phyloP scores from a whole-genome alignment of 345 rosid species.

The Hibiscus mutabilis region DNA sequence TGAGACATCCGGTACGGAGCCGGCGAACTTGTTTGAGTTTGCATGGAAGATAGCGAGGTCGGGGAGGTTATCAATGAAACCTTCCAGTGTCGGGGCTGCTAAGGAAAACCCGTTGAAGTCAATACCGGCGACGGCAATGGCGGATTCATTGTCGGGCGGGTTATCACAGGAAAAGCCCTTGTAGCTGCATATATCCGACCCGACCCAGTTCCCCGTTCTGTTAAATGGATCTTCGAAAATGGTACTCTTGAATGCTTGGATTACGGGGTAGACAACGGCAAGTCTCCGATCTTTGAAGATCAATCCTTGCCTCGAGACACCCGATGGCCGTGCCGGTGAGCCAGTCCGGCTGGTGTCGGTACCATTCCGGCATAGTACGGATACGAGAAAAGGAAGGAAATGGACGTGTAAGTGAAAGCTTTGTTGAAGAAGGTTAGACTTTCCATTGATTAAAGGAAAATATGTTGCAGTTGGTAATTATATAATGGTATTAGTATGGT shows the following conservation, averaged over 20 bases:
- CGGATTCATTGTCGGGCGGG: slow-evolving; percentile 75
- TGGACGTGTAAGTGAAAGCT: not conserved
- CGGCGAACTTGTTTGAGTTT: slow-evolving; percentile 41
- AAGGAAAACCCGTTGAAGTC: slow-evolving; percentile 71
- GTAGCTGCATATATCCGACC: slow-evolving; percentile 64
- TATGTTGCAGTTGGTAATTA: not conserved
- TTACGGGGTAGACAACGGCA: slow-evolving; percentile 52
- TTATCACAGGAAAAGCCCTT: slow-evolving; percentile 69
- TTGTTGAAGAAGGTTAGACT: not conserved
- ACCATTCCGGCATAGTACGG: slow-evolving; percentile 1
- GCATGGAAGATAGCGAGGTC: slow-evolving; percentile 53
- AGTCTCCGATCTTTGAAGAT: slow-evolving; percentile 57
- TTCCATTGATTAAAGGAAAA: slow-evolving; percentile 9
- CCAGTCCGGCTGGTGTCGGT: not conserved
- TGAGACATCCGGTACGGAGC: slow-evolving; percentile 10
- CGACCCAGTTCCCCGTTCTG: slow-evolving; percentile 59
- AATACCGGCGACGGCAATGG: slow-evolving; percentile 62
- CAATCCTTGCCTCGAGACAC: not conserved
- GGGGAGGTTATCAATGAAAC: slow-evolving; percentile 36
- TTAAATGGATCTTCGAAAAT: slow-evolving; percentile 61
- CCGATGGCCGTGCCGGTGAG: not conserved
- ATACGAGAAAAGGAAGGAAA: slow-evolving; percentile 7
- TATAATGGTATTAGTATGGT: not conserved
- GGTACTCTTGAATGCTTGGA: slow-evolving; percentile 60
- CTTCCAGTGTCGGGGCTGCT: slow-evolving; percentile 28